A percentile compares a stretch with the other conserved stretches of the same genome.
These are phyloP conservation scores for Geranomyces variabilis DNA, from an alignment of 192 early-diverging fungal genomes.

Conservation along the genomic window DNA sequence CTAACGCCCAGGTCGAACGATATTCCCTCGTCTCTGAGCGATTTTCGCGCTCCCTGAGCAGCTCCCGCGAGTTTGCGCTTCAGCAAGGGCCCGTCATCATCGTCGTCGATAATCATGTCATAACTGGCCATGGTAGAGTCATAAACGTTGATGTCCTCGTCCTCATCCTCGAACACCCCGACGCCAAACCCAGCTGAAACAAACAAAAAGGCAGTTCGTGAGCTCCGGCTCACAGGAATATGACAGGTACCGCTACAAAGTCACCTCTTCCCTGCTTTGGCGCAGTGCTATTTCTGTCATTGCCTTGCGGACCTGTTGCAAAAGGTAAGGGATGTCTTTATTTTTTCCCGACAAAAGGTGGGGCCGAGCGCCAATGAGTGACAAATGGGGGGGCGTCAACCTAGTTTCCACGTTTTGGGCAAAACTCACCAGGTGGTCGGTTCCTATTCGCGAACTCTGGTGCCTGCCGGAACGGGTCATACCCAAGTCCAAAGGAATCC, in stretches of 20 bases:
- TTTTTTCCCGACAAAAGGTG: no score
- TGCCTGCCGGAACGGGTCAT: constrained; percentile 64
- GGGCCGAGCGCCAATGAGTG: no score
- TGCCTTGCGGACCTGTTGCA: not conserved
- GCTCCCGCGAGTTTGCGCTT: constrained; percentile 7
- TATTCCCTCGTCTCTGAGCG: not conserved
- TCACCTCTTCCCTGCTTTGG: no score
- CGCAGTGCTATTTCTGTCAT: no score
- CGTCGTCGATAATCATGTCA: constrained; percentile 42
- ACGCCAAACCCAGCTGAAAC: constrained; percentile 57
- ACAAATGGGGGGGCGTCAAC: not conserved
- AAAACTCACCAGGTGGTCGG: no score
- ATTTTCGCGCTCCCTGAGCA: not conserved
- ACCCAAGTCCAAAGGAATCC: constrained; percentile 70
- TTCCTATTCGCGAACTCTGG: constrained; percentile 58
- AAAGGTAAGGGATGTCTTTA: constrained; percentile 5
- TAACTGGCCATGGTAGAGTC: constrained; percentile 27
- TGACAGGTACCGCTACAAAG: no score
- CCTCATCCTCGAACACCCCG: constrained; percentile 66
- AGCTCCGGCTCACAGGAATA: no score
- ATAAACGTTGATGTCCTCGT: constrained; percentile 53
- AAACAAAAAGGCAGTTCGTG: not conserved
- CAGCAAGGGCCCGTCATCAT: constrained; percentile 33
- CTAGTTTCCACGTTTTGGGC: no score
- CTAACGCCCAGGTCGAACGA: constrained; percentile 6